These are phyloP conservation scores for Allium cepa DNA, from an alignment of 106 monocot species.

Conservation along the genomic window DNA sequence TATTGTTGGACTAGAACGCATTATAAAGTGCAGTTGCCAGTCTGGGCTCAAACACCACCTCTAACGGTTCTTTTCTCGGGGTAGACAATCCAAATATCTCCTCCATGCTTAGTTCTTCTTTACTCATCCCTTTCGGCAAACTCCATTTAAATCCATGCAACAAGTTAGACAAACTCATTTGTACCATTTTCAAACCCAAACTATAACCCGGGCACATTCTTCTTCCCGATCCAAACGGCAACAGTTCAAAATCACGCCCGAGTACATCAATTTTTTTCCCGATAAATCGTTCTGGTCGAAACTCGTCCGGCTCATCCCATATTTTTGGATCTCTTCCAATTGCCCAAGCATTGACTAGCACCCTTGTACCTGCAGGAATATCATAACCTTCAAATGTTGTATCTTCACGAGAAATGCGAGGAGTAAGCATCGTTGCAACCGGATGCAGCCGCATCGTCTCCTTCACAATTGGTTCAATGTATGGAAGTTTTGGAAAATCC, in stretches of 20 bases:
- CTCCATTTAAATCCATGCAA: constrained; percentile 31
- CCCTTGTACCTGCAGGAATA: constrained; percentile 10
- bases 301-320: constrained; percentile 43
- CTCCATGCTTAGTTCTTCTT: constrained; percentile 44
- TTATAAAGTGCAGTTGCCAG: constrained; percentile 11
- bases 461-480: no score
- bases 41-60: constrained; percentile 16
- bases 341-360: constrained; percentile 27
- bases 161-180: constrained; percentile 20
- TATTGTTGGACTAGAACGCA: no score
- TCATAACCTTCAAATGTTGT: constrained; percentile 20
- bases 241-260: constrained; percentile 38
- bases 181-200: constrained; percentile 29
- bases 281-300: constrained; percentile 47
- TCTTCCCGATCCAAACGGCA: constrained; percentile 37
- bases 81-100: constrained; percentile 50
- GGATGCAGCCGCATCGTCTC: no score
- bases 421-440: no score
- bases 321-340: constrained; percentile 19
- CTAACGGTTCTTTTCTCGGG: constrained; percentile 22
- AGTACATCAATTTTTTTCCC: constrained; percentile 36
- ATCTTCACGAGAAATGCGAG: no score
- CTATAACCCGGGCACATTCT: constrained; percentile 39
- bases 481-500: no score
- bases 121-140: constrained; percentile 23